Base-by-base conservation (phyloP, 2,329 filamentous ascomycete genomes). In the Pseudogymnoascus sp. region DNA sequence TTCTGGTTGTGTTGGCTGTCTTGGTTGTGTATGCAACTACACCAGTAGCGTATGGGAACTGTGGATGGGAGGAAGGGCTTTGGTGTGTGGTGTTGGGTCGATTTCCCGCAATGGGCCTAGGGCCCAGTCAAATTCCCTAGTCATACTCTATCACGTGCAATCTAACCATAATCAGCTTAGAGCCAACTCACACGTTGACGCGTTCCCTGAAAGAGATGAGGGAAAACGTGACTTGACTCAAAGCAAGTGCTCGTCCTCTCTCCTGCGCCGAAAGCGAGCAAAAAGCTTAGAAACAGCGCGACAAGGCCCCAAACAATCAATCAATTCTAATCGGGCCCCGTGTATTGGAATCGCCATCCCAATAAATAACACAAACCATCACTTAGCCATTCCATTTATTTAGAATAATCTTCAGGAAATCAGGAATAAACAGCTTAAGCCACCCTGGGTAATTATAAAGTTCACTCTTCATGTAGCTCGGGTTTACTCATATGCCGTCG, bases 221-320 rank as follows among this genome's bases (percentile, higher is more conserved):
- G 14, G 14, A 38, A 38, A 38, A 14, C 14, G 12, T 29, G 26
- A 29, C 26, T 29, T 29, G 26, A 2, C 26, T 29, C 7, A 8
- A 8, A 26, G 23, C 31, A 16, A 6, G 37, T 38, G 16, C 16
- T 10, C 16, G 38, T 41, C 26, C 12, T 29, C 12, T 7, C 14
- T 41, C 29, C 49, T 12, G 49, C 11, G 49, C 41, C 41, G 41
- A 45, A 45, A 55, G 23, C 23, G 39, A 33, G 21, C 41, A 26
- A 23, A 45, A 45, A 52, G 49, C n/a, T 55, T 19, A 55, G 49
- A 55, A 19, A 33, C 49, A 55, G 21, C 49, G 49, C 49, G 49
- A 55, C 49, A 55, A 55, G n/a, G n/a, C 45, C 45, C 45, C 45
- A 52, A 45, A 14, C 39, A 43, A 45, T 26, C 39, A 43, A 43